A percentile compares a stretch with the other conserved stretches of the same genome.
These are phyloP conservation scores for Eucalyptus virginea DNA, from an alignment of 345 rosid species.

Conservation along the genomic window DNA sequence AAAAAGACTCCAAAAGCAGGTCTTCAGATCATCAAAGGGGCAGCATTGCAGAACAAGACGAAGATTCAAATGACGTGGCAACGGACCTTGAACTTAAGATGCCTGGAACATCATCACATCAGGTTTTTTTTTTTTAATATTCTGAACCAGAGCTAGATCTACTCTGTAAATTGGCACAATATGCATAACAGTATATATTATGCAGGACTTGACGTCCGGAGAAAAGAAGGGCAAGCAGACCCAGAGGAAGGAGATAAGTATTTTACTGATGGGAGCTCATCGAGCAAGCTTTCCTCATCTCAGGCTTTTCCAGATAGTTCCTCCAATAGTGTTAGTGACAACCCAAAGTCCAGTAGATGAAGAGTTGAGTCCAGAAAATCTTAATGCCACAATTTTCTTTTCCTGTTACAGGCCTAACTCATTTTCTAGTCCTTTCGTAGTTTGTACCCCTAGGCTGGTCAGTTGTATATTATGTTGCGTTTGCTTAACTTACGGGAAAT, in stretches of 20 bases:
- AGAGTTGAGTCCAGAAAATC: background rate
- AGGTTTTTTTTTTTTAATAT: slow-evolving; percentile 18
- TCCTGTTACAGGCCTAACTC: background rate
- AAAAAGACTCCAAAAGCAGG: slow-evolving; percentile 31
- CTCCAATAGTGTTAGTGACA: slow-evolving; percentile 18
- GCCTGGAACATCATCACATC: slow-evolving; percentile 43
- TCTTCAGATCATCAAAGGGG: slow-evolving; percentile 8
- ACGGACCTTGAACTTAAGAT: slow-evolving; percentile 65
- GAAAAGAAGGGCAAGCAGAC: slow-evolving; percentile 32
- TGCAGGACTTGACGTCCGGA: slow-evolving; percentile 30
- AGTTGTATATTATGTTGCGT: background rate
- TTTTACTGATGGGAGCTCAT: slow-evolving; percentile 10
- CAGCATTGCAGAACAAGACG: slow-evolving; percentile 3
- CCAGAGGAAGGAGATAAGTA: slow-evolving; percentile 19
- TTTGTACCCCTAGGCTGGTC: background rate
- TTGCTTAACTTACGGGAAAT: background rate
- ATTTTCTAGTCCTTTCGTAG: background rate
- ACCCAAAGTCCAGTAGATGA: slow-evolving; percentile 8
- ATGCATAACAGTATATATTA: background rate
- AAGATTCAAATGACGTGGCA: slow-evolving; percentile 33
- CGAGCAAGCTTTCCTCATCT: slow-evolving; percentile 28
- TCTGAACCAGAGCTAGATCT: background rate
- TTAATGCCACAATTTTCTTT: background rate
- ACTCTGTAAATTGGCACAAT: background rate
- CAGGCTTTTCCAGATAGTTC: slow-evolving; percentile 36